Percentiles rank a stretch among this genome's conserved stretches.
Conservation (phyloP, 2,329 filamentous ascomycete species). For the Penicillium sp. region DNA sequence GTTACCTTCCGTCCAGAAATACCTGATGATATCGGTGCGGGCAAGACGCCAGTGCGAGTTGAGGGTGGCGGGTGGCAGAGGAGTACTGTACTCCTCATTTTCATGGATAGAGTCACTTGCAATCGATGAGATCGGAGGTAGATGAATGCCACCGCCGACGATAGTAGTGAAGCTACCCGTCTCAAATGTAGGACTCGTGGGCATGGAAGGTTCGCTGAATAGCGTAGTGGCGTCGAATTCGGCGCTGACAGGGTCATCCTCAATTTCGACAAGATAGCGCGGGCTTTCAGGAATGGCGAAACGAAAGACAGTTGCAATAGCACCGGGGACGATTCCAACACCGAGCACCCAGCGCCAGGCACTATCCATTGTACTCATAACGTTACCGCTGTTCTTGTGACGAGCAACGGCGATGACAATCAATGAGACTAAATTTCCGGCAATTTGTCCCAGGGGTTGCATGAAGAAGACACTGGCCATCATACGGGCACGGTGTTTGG, state of each 20-base stretch:
- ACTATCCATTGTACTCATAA: conserved; percentile 49
- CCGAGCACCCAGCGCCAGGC: conserved; percentile 66
- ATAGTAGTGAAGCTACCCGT: conserved; percentile 21
- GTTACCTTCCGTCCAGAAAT: conserved; percentile 43
- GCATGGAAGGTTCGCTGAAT: conserved; percentile 42
- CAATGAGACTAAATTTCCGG: conserved; percentile 59
- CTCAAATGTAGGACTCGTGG: conserved; percentile 14
- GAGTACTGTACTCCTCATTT: conserved; percentile 17
- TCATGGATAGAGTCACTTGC: conserved; percentile 24
- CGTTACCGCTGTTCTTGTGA: conserved; percentile 26
- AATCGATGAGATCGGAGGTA: conserved; percentile 27
- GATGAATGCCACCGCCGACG: conserved; percentile 15
- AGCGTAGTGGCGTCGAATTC: conserved; percentile 58
- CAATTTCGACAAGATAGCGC: conserved; percentile 62
- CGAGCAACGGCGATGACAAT: conserved; percentile 36
- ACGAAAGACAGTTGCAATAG: conserved; percentile 61
- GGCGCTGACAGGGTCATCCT: conserved; percentile 56
- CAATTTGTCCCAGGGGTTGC: conserved; percentile 63
- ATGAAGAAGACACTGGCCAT: conserved; percentile 64
- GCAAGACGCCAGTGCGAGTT: conserved; percentile 42
- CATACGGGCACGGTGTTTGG: conserved; percentile 63
- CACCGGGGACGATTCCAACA: conserved; percentile 59
- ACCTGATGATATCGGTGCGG: conserved; percentile 37
- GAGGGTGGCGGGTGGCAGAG: conserved; percentile 35
- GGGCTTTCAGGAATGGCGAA: conserved; percentile 64